A percentile compares a stretch with the other conserved stretches of the same genome.
Conservation (phyloP, 176 grass and related monocot genomes). For the Rhynchospora pubera region DNA sequence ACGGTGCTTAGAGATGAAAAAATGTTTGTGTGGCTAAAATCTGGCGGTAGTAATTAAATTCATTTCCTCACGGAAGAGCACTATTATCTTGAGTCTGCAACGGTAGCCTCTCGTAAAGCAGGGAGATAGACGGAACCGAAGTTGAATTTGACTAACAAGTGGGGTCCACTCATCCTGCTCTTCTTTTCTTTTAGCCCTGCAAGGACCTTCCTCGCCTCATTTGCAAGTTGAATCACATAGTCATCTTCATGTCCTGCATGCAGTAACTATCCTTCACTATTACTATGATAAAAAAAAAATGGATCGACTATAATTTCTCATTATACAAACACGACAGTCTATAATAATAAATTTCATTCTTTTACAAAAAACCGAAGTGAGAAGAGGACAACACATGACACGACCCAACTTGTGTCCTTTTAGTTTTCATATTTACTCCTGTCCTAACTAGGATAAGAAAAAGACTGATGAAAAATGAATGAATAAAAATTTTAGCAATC, state of each 20-base stretch:
- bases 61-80: background rate
- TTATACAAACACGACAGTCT: background rate
- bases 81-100: slow-evolving; percentile 5
- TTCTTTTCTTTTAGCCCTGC: background rate
- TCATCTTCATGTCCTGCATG: slow-evolving; percentile 33
- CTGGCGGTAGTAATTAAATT: background rate
- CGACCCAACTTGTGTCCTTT: background rate
- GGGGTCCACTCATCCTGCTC: slow-evolving; percentile 7
- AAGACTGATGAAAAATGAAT: background rate
- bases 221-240: slow-evolving; percentile 34
- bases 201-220: slow-evolving; percentile 35
- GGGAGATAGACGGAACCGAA: background rate
- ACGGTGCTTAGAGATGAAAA: background rate
- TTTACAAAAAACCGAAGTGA: background rate
- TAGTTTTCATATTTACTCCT: background rate
- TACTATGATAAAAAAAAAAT: background rate
- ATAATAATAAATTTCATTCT: background rate
- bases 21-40: background rate
- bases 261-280: background rate
- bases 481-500: background rate
- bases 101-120: background rate
- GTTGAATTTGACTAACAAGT: background rate
- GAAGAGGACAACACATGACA: background rate
- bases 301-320: background rate
- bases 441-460: background rate